These are phyloP conservation scores for Starmera stellimalicola DNA, from an alignment of 1,139 yeast species.

Conservation along the genomic window DNA sequence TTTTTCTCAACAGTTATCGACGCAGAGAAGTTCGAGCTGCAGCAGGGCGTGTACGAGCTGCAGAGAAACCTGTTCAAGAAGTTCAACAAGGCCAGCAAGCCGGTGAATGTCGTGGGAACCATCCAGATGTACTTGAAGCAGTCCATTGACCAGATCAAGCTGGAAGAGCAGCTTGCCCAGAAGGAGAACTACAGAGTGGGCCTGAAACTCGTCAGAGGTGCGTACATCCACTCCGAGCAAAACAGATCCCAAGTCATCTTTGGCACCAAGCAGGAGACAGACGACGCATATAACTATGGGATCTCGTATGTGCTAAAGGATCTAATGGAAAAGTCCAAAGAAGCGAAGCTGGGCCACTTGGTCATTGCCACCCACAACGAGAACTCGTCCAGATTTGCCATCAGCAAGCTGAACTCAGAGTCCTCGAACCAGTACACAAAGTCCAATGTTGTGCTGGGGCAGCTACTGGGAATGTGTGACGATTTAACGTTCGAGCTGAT, in stretches of 20 bases:
- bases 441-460: conserved; percentile 76
- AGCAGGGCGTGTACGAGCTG: conserved; percentile 83
- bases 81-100: conserved; percentile 53
- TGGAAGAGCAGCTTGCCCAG: conserved; percentile 59
- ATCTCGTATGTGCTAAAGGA: conserved; percentile 55
- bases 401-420: conserved; percentile 35
- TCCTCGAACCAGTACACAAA: conserved; percentile 29
- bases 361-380: conserved; percentile 91
- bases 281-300: conserved; percentile 64
- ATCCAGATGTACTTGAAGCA: conserved; percentile 85
- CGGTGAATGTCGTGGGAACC: conserved; percentile 77
- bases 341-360: conserved; percentile 64
- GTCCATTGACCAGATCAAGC: conserved; percentile 49
- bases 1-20: conserved; percentile 83
- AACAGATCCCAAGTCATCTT: conserved; percentile 59
- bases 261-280: conserved; percentile 70
- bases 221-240: conserved; percentile 86
- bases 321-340: conserved; percentile 34
- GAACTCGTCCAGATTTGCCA: conserved; percentile 66
- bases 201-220: conserved; percentile 93
- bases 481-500: conserved; percentile 72
- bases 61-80: conserved; percentile 74
- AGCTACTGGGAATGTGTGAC: conserved; percentile 94
- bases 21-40: conserved; percentile 85
- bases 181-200: conserved; percentile 66